These are phyloP conservation scores for Fragaria nilgerrensis DNA, from an alignment of 306 rosid genomes.

Conservation along the genomic window DNA sequence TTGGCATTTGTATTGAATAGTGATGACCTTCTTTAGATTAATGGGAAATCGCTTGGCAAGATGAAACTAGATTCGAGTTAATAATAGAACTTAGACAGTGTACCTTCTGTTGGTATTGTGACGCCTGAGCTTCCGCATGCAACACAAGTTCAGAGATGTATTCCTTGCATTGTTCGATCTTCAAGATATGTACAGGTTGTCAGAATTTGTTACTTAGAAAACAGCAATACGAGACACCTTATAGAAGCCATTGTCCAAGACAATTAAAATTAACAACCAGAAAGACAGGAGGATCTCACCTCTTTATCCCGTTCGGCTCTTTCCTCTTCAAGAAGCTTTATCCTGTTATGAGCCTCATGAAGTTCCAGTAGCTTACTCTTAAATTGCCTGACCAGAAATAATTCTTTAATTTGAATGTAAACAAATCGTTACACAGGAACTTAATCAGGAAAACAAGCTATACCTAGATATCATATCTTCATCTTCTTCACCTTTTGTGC, in stretches of 20 bases:
- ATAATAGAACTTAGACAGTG: not conserved
- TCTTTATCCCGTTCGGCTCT: conserved; percentile 61
- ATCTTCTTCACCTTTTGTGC: conserved; percentile 36
- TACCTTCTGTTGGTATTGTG: conserved; percentile 95
- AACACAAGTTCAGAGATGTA: conserved; percentile 78
- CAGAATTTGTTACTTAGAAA: conserved; percentile 23
- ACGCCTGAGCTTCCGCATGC: conserved; percentile 94
- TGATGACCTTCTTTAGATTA: not conserved
- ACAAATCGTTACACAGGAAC: conserved; percentile 1
- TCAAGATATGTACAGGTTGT: conserved; percentile 25
- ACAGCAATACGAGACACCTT: not conserved
- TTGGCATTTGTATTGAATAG: not conserved
- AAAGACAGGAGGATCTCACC: conserved; percentile 46
- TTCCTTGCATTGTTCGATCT: conserved; percentile 80
- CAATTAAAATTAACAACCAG: conserved; percentile 1
- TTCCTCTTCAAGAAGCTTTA: conserved; percentile 82
- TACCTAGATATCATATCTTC: conserved; percentile 62
- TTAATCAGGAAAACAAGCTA: conserved; percentile 30
- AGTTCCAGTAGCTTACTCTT: conserved; percentile 46
- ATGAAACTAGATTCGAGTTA: not conserved
- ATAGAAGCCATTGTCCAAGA: not conserved
- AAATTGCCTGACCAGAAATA: conserved; percentile 46
- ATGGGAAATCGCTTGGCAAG: not conserved
- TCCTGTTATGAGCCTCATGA: conserved; percentile 57
- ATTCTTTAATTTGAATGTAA: conserved; percentile 19